Evolutionary conservation across 2,329 filamentous ascomycete species (phyloP).

Genomic region (Verticillium tricorpus): DNA sequence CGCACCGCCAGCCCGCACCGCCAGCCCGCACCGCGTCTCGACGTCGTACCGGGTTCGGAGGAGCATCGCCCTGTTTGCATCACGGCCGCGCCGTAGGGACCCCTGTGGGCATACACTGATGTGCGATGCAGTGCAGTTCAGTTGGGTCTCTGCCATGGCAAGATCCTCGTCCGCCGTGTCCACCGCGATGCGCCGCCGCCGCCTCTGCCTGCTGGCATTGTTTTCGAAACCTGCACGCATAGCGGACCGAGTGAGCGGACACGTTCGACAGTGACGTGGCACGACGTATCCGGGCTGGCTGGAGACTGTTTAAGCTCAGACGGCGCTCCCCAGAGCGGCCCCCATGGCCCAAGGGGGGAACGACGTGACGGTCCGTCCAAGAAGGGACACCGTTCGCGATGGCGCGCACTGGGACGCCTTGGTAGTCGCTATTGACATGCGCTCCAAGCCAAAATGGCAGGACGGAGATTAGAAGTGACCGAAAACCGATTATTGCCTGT

Average conservation of each 20-base stretch:
- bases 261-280: background rate
- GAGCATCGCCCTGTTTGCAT: background rate
- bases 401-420: background rate
- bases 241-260: background rate
- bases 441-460: background rate
- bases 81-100: background rate
- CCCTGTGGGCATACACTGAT: background rate
- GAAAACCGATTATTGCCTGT: background rate
- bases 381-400: background rate
- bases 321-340: background rate
- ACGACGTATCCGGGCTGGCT: background rate
- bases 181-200: background rate
- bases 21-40: background rate
- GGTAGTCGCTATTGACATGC: background rate
- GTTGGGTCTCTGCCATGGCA: background rate
- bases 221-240: background rate
- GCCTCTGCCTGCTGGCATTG: background rate
- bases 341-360: background rate
- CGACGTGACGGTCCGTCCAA: background rate
- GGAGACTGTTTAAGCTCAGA: background rate
- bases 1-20: background rate
- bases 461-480: background rate
- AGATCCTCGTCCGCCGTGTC: background rate
- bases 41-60: background rate
- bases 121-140: background rate